Percentiles rank a stretch among this genome's conserved stretches.
These are phyloP conservation scores for Parastagonospora nodorum DNA, from an alignment of 2,329 filamentous ascomycete genomes.

Conservation along the genomic window DNA sequence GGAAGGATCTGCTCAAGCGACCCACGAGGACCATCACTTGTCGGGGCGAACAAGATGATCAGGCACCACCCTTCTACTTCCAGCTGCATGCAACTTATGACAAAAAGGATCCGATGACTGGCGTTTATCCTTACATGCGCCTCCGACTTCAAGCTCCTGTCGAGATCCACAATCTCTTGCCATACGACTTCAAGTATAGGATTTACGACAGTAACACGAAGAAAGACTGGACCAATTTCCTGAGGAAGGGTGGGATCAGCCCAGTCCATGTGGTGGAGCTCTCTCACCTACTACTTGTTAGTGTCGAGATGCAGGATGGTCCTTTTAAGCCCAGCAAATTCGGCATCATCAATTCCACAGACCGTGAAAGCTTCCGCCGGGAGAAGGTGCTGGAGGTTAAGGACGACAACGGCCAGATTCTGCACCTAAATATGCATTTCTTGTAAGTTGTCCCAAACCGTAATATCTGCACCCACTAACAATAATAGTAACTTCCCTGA, in stretches of 20 bases:
- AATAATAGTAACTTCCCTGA: conserved; percentile 71
- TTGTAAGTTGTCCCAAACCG: conserved; percentile 56
- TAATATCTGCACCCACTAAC: conserved; percentile 12
- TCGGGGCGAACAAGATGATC: conserved; percentile 80
- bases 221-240: conserved; percentile 98
- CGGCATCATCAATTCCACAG: conserved; percentile 91
- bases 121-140: conserved; percentile 91
- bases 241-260: conserved; percentile 94
- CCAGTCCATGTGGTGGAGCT: conserved; percentile 97
- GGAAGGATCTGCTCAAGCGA: conserved; percentile 85
- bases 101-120: conserved; percentile 79
- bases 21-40: conserved; percentile 89
- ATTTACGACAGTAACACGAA: conserved; percentile 99
- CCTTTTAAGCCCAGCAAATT: conserved; percentile 95
- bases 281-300: conserved; percentile 88
- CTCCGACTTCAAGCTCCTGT: conserved; percentile 90
- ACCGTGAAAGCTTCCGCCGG: conserved; percentile 83
- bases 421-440: conserved; percentile 89
- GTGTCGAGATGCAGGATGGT: conserved; percentile 95
- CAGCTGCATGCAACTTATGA: conserved; percentile 89
- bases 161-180: conserved; percentile 90
- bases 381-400: conserved; percentile 81
- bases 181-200: conserved; percentile 98
- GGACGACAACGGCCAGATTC: conserved; percentile 77
- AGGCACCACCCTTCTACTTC: conserved; percentile 87